Evolutionary conservation across 306 rosid species (phyloP).

Genomic region (Calophaca sinica): DNA sequence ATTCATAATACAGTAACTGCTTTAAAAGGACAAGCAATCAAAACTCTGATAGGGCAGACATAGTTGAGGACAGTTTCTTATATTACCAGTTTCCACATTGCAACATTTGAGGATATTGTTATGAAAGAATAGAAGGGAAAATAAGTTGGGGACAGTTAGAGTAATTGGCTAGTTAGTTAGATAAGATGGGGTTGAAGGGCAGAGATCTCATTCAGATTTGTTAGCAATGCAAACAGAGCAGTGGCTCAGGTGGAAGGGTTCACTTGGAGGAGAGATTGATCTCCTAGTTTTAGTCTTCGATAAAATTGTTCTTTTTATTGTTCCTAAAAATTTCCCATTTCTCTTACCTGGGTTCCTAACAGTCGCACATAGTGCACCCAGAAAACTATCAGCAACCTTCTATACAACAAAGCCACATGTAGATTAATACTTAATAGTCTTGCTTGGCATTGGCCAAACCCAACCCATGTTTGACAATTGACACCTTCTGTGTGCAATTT

Average conservation of each 20-base stretch:
- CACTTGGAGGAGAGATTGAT: neutral
- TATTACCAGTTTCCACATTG: too few species aligned
- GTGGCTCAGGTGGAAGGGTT: too few species aligned
- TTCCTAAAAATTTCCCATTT: neutral
- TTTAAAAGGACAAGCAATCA: too few species aligned
- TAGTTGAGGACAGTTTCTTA: too few species aligned
- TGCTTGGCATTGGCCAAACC: too few species aligned
- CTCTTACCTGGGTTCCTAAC: neutral
- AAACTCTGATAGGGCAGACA: too few species aligned
- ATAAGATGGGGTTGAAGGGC: neutral
- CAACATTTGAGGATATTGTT: too few species aligned
- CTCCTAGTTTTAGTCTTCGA: neutral
- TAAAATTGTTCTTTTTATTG: neutral
- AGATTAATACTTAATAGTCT: too few species aligned
- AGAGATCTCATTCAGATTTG: neutral
- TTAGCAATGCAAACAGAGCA: neutral
- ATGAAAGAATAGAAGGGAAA: neutral
- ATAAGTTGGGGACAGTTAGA: neutral
- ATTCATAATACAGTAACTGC: too few species aligned
- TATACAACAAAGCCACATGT: neutral
- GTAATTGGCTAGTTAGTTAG: neutral
- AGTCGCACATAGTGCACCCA: slow-evolving; percentile 11
- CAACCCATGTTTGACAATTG: too few species aligned
- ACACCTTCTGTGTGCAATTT: too few species aligned
- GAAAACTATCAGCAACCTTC: slow-evolving; percentile 2